Base-by-base conservation (phyloP, 1,284 basidiomycete genomes). In the Marasmius sp. region DNA sequence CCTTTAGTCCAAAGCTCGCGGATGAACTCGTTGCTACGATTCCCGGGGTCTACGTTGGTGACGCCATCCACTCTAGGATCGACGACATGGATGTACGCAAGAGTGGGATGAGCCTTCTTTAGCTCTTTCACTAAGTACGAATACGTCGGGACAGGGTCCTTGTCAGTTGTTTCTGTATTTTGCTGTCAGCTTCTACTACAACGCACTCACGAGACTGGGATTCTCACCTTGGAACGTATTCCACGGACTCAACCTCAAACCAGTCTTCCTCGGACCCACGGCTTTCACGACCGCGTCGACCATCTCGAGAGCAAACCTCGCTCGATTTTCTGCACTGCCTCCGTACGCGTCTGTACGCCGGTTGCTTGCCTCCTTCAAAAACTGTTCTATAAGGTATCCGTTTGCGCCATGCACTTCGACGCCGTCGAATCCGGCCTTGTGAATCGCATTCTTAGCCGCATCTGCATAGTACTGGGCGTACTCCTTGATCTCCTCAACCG, bases 191-290 rank as follows among this genome's bases (percentile, higher is more conserved):
- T 27, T 27, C 5, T 27, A 2, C 27, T 27, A 2, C n/a, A n/a
- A n/a, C 27, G 27, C 27, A 27, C 27, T 27, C 27, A 27, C 27
- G 27, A 5, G 27, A 27, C 27, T 27, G 57, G 52, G 48, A n/a
- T 22, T 27, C 62, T n/a, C 12, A 73, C 79, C 79, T 61, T 82
- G 69, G 63, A 69, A 76, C 0, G 61, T 61, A 59, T 74, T 74
- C 79, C 81, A 89, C 0, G 87, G 88, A 56, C 82, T 81, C 52
- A 86, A 64, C 11, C 86, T 77, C 60, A 86, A 74, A 2, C 74
- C 83, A 5, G 79, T 76, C 58, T 73, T 72, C 41, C 72, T 68
- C 51, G 68, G 63, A 0, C 77, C 78, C 3, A 80, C 64, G 1
- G 70, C 72, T 7, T 69, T 63, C 0, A 65, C 67, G 12, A 80